A percentile compares a stretch with the other conserved stretches of the same genome.
These are phyloP conservation scores for Talaromyces sp. DNA, from an alignment of 2,329 filamentous ascomycete species.

Conservation along the genomic window DNA sequence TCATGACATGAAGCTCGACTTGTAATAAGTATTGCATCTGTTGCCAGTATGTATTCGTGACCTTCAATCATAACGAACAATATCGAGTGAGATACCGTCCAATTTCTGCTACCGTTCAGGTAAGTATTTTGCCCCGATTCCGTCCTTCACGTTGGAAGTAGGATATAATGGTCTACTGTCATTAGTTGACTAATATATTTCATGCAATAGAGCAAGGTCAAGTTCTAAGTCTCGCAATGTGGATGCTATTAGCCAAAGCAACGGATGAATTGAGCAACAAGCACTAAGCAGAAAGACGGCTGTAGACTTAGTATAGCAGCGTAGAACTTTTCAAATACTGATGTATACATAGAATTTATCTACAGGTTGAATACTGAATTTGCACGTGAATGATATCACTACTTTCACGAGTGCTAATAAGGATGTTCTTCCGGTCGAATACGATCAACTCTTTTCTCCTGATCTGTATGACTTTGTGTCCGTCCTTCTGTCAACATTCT, in stretches of 20 bases:
- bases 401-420: not conserved
- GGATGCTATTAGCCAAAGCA: not conserved
- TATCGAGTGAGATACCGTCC: not conserved
- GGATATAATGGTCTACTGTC: not conserved
- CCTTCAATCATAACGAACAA: not conserved
- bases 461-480: slow-evolving; percentile 19
- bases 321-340: not conserved
- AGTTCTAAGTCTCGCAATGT: not conserved
- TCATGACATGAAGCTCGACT: no score
- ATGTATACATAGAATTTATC: no score
- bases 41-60: not conserved
- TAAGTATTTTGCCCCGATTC: not conserved
- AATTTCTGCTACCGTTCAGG: not conserved
- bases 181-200: not conserved
- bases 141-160: not conserved
- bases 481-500: slow-evolving; percentile 18
- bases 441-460: not conserved
- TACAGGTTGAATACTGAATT: no score
- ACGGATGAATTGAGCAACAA: not conserved
- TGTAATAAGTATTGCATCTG: not conserved
- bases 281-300: not conserved
- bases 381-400: no score
- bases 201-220: not conserved
- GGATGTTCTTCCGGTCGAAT: not conserved
- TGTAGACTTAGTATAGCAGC: not conserved